Evolutionary conservation across 148 eudicot genomes (phyloP), one percentile per base, ranked within the genome.

Genomic region (Beta vulgaris): DNA sequence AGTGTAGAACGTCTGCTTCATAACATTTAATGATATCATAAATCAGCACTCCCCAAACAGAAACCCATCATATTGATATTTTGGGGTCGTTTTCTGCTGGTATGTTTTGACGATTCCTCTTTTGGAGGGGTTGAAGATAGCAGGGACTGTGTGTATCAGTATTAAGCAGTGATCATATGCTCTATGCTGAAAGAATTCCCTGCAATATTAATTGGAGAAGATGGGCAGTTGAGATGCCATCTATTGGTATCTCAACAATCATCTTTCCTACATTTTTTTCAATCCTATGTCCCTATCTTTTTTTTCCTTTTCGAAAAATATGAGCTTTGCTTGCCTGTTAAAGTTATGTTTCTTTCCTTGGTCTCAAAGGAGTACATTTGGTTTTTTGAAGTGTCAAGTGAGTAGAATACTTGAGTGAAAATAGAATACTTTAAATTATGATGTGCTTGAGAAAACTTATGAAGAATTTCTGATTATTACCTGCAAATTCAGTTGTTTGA

Each of bases 91-190:
- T 59, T 58, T 58, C 32, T 25, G 32, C 26, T 7, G 1, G 12
- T 59, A 19, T 25, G 3, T 18, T 6, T 62, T 34, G 43, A 36
- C 19, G 42, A 62, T 35, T 34, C 42, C 35, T 63, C 68, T 16
- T 21, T 51, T 18, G 23, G 55, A 49, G n/a, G 28, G 35, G 23
- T 14, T 63, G 19, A 63, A 10, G 2, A 46, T 55, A 32, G 81
- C 87, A 76, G 83, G 74, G 81, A 66, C 66, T 73, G 83, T 84
- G 83, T 82, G 88, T 82, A 80, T 82, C 85, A 75, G 77, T 77
- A 60, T 80, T 72, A 72, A 75, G 80, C 77, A 26, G 43, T 31
- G 23, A 46, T 12, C 25, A 58, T 57, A 39, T 74, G 76, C 80
- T 74, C 59, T 66, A 23, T 73, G 68, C 15, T 80, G 88, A 81